A percentile compares a stretch with the other conserved stretches of the same genome.
phyloP scores from a whole-genome alignment of 108 stramenopile species.

The Discostella stelligeroides region DNA sequence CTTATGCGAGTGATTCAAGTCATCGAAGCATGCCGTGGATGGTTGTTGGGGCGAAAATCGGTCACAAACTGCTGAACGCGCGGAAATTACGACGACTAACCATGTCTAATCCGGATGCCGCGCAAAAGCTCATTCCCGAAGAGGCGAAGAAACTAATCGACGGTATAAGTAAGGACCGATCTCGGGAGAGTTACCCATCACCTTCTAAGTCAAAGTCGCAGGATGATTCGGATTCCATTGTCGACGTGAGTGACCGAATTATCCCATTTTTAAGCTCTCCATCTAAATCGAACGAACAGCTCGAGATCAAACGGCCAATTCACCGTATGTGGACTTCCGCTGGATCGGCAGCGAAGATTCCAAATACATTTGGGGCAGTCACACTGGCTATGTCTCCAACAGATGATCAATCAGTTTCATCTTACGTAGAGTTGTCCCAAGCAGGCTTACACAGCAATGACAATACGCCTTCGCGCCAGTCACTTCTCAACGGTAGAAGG shows the following conservation, averaged over 20 bases:
- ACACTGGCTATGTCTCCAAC: slow-evolving; percentile 5
- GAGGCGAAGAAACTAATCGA: slow-evolving; percentile 41
- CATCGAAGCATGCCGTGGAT: slow-evolving; percentile 60
- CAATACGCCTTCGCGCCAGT: not conserved
- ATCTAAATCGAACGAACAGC: slow-evolving; percentile 19
- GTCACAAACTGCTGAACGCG: slow-evolving; percentile 71
- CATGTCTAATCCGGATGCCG: slow-evolving; percentile 36
- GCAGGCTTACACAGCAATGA: not conserved
- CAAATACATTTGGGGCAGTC: slow-evolving; percentile 6
- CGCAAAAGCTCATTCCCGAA: slow-evolving; percentile 26
- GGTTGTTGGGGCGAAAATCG: slow-evolving; percentile 80
- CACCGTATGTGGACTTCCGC: slow-evolving; percentile 75
- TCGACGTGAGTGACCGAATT: not conserved
- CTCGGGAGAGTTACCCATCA: slow-evolving; percentile 4
- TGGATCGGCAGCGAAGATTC: slow-evolving; percentile 20
- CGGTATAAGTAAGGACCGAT: slow-evolving; percentile 14
- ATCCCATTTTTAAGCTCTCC: slow-evolving; percentile 14
- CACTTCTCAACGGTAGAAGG: not conserved
- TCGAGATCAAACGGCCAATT: slow-evolving; percentile 51
- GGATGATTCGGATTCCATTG: slow-evolving; percentile 14
- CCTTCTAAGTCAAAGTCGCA: slow-evolving; percentile 21
- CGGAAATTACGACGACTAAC: slow-evolving; percentile 68
- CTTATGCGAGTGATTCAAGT: slow-evolving; percentile 24
- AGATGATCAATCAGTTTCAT: not conserved
- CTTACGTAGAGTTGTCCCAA: not conserved